Evolutionary conservation across 1,139 yeast species (phyloP).

Genomic region (Taiozyma sp.): DNA sequence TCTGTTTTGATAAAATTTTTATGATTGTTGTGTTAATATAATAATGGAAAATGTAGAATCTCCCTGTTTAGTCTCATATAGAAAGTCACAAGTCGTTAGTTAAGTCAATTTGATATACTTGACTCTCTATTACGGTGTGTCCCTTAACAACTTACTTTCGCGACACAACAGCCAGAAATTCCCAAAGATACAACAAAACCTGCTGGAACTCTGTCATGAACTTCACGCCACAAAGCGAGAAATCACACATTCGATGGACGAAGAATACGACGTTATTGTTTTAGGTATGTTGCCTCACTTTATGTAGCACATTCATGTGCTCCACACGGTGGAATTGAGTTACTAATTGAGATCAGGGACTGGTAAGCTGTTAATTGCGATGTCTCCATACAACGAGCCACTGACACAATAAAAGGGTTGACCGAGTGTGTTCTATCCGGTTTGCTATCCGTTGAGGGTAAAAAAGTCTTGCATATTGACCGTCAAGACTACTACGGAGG

Average conservation of each 20-base stretch:
- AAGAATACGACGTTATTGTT: slow-evolving; percentile 90
- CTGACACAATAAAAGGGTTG: slow-evolving; percentile 51
- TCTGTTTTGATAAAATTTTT: neutral
- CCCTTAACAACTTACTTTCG: neutral
- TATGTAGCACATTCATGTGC: neutral
- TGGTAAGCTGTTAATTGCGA: slow-evolving; percentile 9
- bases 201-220: neutral
- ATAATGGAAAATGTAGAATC: neutral
- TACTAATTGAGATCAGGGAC: slow-evolving; percentile 14
- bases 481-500: slow-evolving; percentile 96
- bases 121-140: neutral
- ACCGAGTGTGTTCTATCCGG: slow-evolving; percentile 97
- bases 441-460: slow-evolving; percentile 89
- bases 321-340: neutral
- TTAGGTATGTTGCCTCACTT: slow-evolving; percentile 39
- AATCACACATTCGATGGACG: slow-evolving; percentile 59
- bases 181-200: too few relatives aligned
- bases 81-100: too few relatives aligned
- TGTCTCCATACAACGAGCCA: neutral
- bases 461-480: slow-evolving; percentile 94
- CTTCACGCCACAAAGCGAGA: neutral
- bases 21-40: neutral
- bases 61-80: too few relatives aligned
- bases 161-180: neutral
- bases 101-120: too few relatives aligned